Evolutionary conservation across 495 filamentous ascomycete species (phyloP).

Genomic region (Penicillium roqueforti): DNA sequence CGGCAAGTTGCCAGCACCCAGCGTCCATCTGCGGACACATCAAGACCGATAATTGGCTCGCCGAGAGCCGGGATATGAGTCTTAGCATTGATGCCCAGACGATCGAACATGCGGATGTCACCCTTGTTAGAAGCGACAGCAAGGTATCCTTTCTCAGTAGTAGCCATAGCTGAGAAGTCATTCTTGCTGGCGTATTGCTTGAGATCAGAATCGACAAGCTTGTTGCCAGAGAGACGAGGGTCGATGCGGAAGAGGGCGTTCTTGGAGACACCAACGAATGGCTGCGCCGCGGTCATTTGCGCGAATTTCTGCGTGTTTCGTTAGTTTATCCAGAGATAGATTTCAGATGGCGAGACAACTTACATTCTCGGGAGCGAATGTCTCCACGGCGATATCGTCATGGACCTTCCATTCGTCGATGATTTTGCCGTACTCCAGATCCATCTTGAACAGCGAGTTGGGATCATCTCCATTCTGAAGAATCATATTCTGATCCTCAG

Average conservation of each 20-base stretch:
- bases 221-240: slow-evolving; percentile 83
- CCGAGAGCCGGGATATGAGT: slow-evolving; percentile 94
- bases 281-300: slow-evolving; percentile 93
- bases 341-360: slow-evolving; percentile 12
- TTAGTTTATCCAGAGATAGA: slow-evolving; percentile 15
- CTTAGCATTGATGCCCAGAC: slow-evolving; percentile 94
- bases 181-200: slow-evolving; percentile 97
- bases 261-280: slow-evolving; percentile 85
- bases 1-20: slow-evolving; percentile 94
- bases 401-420: slow-evolving; percentile 99
- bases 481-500: slow-evolving; percentile 88
- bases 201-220: slow-evolving; percentile 85
- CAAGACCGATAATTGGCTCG: slow-evolving; percentile 90
- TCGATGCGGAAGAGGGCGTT: slow-evolving; percentile 95
- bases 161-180: slow-evolving; percentile 89
- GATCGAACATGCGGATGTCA: slow-evolving; percentile 94
- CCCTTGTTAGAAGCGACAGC: slow-evolving; percentile 97
- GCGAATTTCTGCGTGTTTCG: slow-evolving; percentile 70
- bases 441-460: slow-evolving; percentile 95
- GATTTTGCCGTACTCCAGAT: slow-evolving; percentile 97
- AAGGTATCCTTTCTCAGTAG: slow-evolving; percentile 92
- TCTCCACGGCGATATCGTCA: slow-evolving; percentile 88
- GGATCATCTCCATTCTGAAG: slow-evolving; percentile 81
- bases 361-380: slow-evolving; percentile 84
- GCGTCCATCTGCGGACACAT: slow-evolving; percentile 89